phyloP scores from a whole-genome alignment of 257 asterid species.

The Misopates orontium region DNA sequence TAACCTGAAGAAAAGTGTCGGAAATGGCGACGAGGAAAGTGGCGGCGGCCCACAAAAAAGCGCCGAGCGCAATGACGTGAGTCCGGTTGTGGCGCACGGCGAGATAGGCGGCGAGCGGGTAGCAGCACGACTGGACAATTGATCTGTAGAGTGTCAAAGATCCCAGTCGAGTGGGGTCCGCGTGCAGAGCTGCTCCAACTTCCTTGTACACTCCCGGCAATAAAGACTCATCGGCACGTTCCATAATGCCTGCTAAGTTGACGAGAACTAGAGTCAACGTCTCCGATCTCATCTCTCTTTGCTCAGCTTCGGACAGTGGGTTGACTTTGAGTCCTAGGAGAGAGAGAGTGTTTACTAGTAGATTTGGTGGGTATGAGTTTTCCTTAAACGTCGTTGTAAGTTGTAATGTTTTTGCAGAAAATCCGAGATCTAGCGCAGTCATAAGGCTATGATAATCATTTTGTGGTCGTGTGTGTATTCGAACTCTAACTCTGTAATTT shows the following conservation, averaged over 20 bases:
- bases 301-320: no score
- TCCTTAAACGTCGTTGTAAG: no score
- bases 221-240: slow-evolving; percentile 79
- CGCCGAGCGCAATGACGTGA: slow-evolving; percentile 69
- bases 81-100: slow-evolving; percentile 74
- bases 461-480: no score
- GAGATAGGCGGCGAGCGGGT: slow-evolving; percentile 84
- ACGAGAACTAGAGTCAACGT: slow-evolving; percentile 61
- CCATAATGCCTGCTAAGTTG: slow-evolving; percentile 86
- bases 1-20: slow-evolving; percentile 71
- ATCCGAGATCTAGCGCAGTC: no score
- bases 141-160: slow-evolving; percentile 73
- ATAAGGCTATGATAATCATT: no score
- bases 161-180: slow-evolving; percentile 86
- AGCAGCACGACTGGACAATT: slow-evolving; percentile 76
- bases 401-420: no score
- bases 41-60: slow-evolving; percentile 93
- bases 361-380: no score
- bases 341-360: no score
- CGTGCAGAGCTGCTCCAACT: slow-evolving; percentile 78
- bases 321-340: no score
- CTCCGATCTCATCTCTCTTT: slow-evolving; percentile 45
- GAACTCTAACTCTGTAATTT: no score
- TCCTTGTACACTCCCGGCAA: slow-evolving; percentile 88
- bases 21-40: slow-evolving; percentile 65